Conservation (phyloP, 2,329 filamentous ascomycete species). For the Fusarium equiseti region DNA sequence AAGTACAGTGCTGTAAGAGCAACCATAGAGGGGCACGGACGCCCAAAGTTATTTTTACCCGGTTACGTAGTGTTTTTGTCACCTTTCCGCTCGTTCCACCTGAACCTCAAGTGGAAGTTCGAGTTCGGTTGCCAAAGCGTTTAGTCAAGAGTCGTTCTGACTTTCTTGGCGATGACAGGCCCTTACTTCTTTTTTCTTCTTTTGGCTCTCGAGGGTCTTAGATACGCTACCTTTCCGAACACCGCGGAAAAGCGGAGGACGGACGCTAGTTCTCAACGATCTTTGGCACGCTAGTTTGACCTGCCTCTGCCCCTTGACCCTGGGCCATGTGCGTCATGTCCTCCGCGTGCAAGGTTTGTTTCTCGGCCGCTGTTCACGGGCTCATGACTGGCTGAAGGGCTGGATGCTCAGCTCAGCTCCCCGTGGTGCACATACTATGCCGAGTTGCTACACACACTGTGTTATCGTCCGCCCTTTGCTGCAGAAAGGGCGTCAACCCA, state of each 20-base stretch:
- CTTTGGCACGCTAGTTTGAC: conserved; percentile 13
- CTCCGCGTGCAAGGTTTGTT: conserved; percentile 20
- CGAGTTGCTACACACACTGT: not conserved
- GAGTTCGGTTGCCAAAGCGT: conserved; percentile 1
- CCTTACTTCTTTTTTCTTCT: conserved; percentile 10
- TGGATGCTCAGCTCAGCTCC: conserved; percentile 7
- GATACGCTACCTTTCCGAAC: conserved; percentile 8
- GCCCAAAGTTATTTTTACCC: conserved; percentile 51
- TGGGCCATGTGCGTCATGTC: conserved; percentile 41
- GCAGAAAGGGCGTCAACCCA: conserved; percentile 20
- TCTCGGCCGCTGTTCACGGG: conserved; percentile 25
- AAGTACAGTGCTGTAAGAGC: conserved; percentile 1
- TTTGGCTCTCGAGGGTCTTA: conserved; percentile 18
- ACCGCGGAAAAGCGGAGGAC: conserved; percentile 26
- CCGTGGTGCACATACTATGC: not conserved
- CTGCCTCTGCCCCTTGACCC: conserved; percentile 19
- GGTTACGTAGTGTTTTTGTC: conserved; percentile 45
- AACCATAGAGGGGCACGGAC: conserved; percentile 39
- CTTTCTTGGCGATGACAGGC: conserved; percentile 19
- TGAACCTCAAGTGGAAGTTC: not conserved
- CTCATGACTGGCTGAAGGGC: conserved; percentile 14
- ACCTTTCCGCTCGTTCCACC: conserved; percentile 26
- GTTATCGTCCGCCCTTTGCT: conserved; percentile 18
- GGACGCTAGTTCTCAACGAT: conserved; percentile 28
- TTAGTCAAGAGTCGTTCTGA: conserved; percentile 19